Evolutionary conservation across 2,329 filamentous ascomycete species (phyloP).

Genomic region (Aspergillus melleus): DNA sequence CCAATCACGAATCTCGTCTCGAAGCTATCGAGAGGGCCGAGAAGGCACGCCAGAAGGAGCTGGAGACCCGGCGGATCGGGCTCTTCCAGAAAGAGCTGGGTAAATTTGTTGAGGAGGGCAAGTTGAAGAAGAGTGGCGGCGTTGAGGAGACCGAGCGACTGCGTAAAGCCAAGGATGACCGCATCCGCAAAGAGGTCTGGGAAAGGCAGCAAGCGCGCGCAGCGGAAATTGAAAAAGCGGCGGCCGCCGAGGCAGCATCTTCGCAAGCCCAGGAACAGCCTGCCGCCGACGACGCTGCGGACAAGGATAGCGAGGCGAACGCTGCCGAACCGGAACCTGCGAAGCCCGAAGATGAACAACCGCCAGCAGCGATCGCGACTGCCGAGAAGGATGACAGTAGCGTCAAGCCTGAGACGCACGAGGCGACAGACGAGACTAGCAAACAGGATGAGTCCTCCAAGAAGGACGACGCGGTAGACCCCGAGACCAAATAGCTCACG

Average conservation of each 20-base stretch:
- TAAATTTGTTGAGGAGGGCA: constrained; percentile 83
- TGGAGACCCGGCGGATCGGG: constrained; percentile 70
- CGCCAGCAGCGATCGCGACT: neutral
- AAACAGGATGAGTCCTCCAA: neutral
- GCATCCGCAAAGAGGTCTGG: constrained; percentile 73
- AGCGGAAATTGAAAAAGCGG: constrained; percentile 48
- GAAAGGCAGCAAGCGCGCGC: constrained; percentile 54
- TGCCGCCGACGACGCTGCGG: constrained; percentile 1
- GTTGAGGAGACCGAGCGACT: constrained; percentile 90
- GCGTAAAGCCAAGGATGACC: constrained; percentile 81
- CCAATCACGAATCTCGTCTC: constrained; percentile 88
- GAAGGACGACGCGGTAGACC: neutral
- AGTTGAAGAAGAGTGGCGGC: constrained; percentile 92
- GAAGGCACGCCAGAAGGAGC: constrained; percentile 83
- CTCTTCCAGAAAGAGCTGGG: constrained; percentile 85
- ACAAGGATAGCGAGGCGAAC: constrained; percentile 10
- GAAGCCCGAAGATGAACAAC: neutral
- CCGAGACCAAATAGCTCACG: neutral
- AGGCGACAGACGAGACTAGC: neutral
- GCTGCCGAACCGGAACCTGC: neutral
- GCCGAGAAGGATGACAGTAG: neutral
- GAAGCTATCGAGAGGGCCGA: constrained; percentile 98
- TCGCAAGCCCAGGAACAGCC: constrained; percentile 18
- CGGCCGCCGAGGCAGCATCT: constrained; percentile 25
- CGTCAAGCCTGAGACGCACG: neutral